These are phyloP conservation scores for Aspergillus wentii DNA, from an alignment of 495 filamentous ascomycete genomes.

Conservation along the genomic window DNA sequence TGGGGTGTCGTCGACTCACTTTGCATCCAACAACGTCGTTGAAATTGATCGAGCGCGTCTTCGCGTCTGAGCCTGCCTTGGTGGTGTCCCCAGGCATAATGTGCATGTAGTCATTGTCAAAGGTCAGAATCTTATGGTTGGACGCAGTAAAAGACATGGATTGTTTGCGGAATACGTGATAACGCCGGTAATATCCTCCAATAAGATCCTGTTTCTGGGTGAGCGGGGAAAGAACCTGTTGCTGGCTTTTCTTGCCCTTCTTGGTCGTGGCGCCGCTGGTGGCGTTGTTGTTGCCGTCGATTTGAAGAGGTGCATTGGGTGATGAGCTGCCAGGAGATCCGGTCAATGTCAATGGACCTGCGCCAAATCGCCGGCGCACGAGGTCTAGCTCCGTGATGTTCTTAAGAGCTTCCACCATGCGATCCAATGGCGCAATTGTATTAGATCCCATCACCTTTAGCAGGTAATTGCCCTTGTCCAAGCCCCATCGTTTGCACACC, in stretches of 20 bases:
- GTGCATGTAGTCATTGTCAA: slow-evolving; percentile 95
- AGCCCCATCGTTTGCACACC: slow-evolving; percentile 82
- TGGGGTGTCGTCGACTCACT: slow-evolving; percentile 83
- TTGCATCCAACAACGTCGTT: slow-evolving; percentile 91
- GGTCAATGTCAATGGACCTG: slow-evolving; percentile 67
- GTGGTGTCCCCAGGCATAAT: slow-evolving; percentile 72
- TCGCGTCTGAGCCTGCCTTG: slow-evolving; percentile 53
- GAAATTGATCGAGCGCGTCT: slow-evolving; percentile 88
- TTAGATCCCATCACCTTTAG: slow-evolving; percentile 82
- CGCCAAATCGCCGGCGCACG: slow-evolving; percentile 78
- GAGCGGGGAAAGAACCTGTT: slow-evolving; percentile 65
- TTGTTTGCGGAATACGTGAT: slow-evolving; percentile 87
- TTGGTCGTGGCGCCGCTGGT: slow-evolving; percentile 42
- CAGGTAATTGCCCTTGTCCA: slow-evolving; percentile 86
- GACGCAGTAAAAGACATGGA: slow-evolving; percentile 88
- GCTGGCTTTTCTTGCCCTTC: slow-evolving; percentile 62
- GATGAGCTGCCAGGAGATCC: slow-evolving; percentile 77
- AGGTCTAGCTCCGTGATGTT: slow-evolving; percentile 82
- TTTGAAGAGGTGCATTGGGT: slow-evolving; percentile 69
- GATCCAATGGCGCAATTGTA: slow-evolving; percentile 78
- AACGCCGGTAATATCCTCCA: slow-evolving; percentile 71
- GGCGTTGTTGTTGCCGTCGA: slow-evolving; percentile 37
- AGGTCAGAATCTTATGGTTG: slow-evolving; percentile 75
- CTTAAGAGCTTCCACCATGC: slow-evolving; percentile 84
- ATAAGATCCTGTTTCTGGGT: slow-evolving; percentile 75